Percentiles rank a stretch among this genome's conserved stretches.
phyloP scores from a whole-genome alignment of 2,329 filamentous ascomycete species.

The Ascochyta koolunga region DNA sequence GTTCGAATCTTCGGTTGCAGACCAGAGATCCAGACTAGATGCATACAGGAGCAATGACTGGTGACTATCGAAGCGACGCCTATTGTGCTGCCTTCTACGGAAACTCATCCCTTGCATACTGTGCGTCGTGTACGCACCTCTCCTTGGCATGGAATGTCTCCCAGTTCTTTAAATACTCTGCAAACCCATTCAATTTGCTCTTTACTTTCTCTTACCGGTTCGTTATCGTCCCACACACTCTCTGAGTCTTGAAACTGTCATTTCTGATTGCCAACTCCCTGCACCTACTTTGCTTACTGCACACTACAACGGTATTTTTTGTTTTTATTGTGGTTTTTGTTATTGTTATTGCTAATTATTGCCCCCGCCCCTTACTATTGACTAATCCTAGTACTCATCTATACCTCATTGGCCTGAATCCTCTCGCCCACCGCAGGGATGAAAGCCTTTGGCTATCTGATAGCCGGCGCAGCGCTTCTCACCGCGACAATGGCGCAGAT shows the following conservation, averaged over 20 bases:
- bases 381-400: neutral
- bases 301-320: neutral
- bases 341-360: neutral
- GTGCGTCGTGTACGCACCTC: neutral
- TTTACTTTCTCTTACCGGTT: neutral
- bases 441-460: conserved; percentile 25
- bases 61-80: no score
- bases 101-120: conserved; percentile 4
- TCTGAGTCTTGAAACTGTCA: neutral
- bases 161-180: neutral
- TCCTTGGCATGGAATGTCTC: neutral
- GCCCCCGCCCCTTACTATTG: neutral
- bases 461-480: conserved; percentile 22
- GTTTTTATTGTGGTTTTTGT: neutral
- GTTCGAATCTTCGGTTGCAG: no score
- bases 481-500: conserved; percentile 4
- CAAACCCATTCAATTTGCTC: neutral
- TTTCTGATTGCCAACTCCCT: neutral
- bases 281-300: neutral
- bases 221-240: neutral
- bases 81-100: no score
- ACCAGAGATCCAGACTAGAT: no score
- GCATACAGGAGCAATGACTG: no score
- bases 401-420: neutral
- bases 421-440: conserved; percentile 5